A percentile compares a stretch with the other conserved stretches of the same genome.
phyloP scores from a whole-genome alignment of 2,329 filamentous ascomycete species.

The Verticillium longisporum region DNA sequence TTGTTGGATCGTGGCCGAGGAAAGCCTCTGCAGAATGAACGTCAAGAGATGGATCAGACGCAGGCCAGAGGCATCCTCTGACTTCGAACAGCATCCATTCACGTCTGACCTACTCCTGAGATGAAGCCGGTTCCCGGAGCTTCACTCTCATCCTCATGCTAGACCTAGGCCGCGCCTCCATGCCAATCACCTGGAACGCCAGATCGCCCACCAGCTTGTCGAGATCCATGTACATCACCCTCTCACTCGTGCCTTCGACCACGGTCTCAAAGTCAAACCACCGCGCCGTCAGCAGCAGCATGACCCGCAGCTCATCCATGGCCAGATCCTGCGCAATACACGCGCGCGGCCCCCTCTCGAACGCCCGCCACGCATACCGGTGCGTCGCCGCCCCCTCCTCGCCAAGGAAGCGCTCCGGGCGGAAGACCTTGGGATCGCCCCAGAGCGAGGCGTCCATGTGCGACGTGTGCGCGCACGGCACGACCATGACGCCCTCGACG shows the following conservation, averaged over 20 bases:
- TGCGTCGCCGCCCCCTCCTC: slow-evolving; percentile 5
- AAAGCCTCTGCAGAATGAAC: too few relatives aligned
- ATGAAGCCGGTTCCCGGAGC: not conserved
- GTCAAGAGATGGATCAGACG: too few relatives aligned
- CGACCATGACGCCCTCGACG: slow-evolving; percentile 20
- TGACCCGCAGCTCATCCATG: slow-evolving; percentile 21
- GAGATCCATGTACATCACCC: slow-evolving; percentile 14
- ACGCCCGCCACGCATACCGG: slow-evolving; percentile 17
- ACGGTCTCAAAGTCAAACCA: slow-evolving; percentile 18
- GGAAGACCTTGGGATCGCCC: slow-evolving; percentile 26
- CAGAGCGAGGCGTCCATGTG: slow-evolving; percentile 27
- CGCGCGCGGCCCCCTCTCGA: slow-evolving; percentile 26
- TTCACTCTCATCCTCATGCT: slow-evolving; percentile 9
- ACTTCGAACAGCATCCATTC: too few relatives aligned
- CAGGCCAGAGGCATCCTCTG: too few relatives aligned
- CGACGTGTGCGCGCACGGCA: slow-evolving; percentile 14
- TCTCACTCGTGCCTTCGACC: slow-evolving; percentile 11
- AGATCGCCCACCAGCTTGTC: slow-evolving; percentile 17
- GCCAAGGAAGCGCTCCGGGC: slow-evolving; percentile 32
- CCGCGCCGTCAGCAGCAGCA: slow-evolving; percentile 12
- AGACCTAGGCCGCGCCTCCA: slow-evolving; percentile 10
- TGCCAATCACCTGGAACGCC: slow-evolving; percentile 9
- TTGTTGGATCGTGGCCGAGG: too few relatives aligned
- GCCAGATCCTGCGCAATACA: slow-evolving; percentile 28
- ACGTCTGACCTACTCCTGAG: too few relatives aligned